A percentile compares a stretch with the other conserved stretches of the same genome.
These are phyloP conservation scores for Xanthoconium stramineum DNA, from an alignment of 768 basidiomycete species.

Conservation along the genomic window DNA sequence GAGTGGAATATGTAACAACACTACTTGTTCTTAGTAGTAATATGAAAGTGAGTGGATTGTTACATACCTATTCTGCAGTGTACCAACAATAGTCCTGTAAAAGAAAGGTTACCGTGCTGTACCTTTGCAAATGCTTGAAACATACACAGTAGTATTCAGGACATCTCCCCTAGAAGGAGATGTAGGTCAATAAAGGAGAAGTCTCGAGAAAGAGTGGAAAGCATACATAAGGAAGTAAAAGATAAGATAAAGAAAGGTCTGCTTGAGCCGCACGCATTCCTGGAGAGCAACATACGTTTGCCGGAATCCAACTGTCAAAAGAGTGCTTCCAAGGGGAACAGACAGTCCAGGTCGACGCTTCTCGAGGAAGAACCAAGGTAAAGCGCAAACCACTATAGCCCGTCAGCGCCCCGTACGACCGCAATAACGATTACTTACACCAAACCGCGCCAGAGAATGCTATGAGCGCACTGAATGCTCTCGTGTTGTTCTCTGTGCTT, in stretches of 20 bases:
- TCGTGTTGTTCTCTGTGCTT: slow-evolving; percentile 70
- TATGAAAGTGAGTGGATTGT: background rate
- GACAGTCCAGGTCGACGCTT: slow-evolving; percentile 63
- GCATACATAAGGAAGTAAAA: slow-evolving; percentile 76
- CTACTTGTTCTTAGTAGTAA: slow-evolving; percentile 31
- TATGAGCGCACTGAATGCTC: slow-evolving; percentile 69
- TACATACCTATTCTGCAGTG: slow-evolving; percentile 63
- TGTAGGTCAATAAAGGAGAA: background rate
- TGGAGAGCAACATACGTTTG: slow-evolving; percentile 60
- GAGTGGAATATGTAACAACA: slow-evolving; percentile 67
- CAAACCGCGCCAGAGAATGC: slow-evolving; percentile 78
- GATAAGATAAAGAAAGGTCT: slow-evolving; percentile 70
- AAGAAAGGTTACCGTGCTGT: background rate
- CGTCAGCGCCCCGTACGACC: background rate
- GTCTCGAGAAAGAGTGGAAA: background rate
- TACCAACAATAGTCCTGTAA: slow-evolving; percentile 63
- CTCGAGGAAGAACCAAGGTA: slow-evolving; percentile 74
- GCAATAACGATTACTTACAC: slow-evolving; percentile 41
- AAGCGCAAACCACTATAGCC: slow-evolving; percentile 53
- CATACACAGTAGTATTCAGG: slow-evolving; percentile 70
- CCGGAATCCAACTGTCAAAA: slow-evolving; percentile 64
- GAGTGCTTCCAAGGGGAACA: slow-evolving; percentile 51
- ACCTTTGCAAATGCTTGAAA: background rate
- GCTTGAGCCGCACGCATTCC: slow-evolving; percentile 66
- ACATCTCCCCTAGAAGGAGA: slow-evolving; percentile 58